Evolutionary conservation across 768 basidiomycete genomes (phyloP).

Genomic region (Austroboletus festivus): DNA sequence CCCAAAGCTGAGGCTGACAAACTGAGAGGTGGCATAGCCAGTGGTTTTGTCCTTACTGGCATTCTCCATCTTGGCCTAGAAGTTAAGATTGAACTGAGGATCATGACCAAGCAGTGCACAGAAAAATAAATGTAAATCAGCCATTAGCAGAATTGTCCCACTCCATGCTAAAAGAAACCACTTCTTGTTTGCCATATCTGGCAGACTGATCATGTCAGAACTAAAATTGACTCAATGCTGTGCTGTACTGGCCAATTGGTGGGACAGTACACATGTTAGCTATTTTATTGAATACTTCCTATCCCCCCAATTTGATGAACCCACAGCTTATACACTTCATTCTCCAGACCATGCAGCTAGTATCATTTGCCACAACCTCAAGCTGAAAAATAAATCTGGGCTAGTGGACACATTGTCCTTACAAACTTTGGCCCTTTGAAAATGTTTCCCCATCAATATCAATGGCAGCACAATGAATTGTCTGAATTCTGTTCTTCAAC

Average conservation of each 20-base stretch:
- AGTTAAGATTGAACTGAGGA: slow-evolving; percentile 95
- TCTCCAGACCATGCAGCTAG: too few relatives aligned
- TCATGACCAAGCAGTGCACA: slow-evolving; percentile 95
- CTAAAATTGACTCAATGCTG: slow-evolving; percentile 91
- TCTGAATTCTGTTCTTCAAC: too few relatives aligned
- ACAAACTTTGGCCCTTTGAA: too few relatives aligned
- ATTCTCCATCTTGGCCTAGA: slow-evolving; percentile 87
- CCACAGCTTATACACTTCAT: too few relatives aligned
- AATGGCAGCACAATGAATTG: too few relatives aligned
- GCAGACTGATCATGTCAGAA: slow-evolving; percentile 97
- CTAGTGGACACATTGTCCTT: too few relatives aligned
- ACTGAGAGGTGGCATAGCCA: slow-evolving; percentile 96
- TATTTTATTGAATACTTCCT: too few relatives aligned
- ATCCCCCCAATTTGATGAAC: too few relatives aligned
- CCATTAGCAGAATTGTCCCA: slow-evolving; percentile 87
- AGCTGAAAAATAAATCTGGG: too few relatives aligned
- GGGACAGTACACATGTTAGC: too few relatives aligned
- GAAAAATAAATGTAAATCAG: slow-evolving; percentile 87
- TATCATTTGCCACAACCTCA: too few relatives aligned
- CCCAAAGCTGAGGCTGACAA: slow-evolving; percentile 97
- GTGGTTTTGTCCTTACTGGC: slow-evolving; percentile 92
- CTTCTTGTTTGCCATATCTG: slow-evolving; percentile 92
- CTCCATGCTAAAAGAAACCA: slow-evolving; percentile 95
- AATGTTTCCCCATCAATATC: too few relatives aligned
- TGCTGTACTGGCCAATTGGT: slow-evolving; percentile 96